Evolutionary conservation across 352 stramenopile species (phyloP), one percentile per base, ranked within the genome.

Genomic region (Elongisporangium prolatum): DNA sequence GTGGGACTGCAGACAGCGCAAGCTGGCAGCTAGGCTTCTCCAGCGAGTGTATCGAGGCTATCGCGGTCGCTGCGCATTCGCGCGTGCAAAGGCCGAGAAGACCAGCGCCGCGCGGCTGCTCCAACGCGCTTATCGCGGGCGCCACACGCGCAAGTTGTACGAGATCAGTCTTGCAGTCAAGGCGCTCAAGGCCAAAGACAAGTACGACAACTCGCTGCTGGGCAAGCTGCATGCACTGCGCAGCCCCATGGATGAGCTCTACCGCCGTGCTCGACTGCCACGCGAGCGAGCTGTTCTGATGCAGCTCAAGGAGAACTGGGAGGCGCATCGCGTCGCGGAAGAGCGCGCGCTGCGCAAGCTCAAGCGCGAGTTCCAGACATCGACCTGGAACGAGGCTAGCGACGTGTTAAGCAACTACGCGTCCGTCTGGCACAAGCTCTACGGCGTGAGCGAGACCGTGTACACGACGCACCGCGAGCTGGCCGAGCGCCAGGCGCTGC

Each of bases 171-270:
- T 73, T 59, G 77, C 80, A 10, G 60, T 72, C 2, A 61, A 64
- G 5, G 75, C 80, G 10, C 68, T 89, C 18, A 83, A 78, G 44
- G 75, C 77, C 0, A 84, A 84, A 18, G 77, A 85, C 25, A 72
- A 78, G 50, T 71, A 87, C 52, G 75, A 88, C 24, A 65, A 68
- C 48, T 85, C 80, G 11, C 55, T 87, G 0, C 48, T 82, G 6
- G 75, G 75, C 3, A 74, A 68, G 65, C 40, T 88, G 4, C 73
- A 88, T 34, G 64, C 73, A 16, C 70, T 65, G 68, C 77, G 77
- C 16, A 86, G 86, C 53, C 80, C 80, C 21, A 87, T 88, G 71
- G 73, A 86, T 52, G 75, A 88, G 21, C 71, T 87, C 3, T 86
- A 82, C 59, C 65, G 71, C 3, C 71, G 80, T n/a, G 77, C 77